Percentiles rank a stretch among this genome's conserved stretches.
These are phyloP conservation scores for Talaromyces amestolkiae DNA, from an alignment of 2,329 filamentous ascomycete genomes.

Conservation along the genomic window DNA sequence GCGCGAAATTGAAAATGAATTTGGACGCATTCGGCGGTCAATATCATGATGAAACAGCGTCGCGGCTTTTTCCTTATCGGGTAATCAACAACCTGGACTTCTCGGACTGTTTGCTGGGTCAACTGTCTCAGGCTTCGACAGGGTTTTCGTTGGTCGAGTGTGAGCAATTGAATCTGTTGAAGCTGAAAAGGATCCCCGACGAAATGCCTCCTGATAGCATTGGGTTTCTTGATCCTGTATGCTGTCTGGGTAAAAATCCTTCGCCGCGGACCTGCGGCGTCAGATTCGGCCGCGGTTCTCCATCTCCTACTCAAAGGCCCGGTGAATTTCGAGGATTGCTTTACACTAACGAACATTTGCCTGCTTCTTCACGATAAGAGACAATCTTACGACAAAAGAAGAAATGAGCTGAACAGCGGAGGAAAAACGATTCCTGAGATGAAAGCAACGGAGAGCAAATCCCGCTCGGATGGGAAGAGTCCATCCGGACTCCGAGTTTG, in stretches of 20 bases:
- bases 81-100: no score
- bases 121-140: neutral
- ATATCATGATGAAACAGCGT: neutral
- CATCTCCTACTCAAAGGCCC: neutral
- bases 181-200: neutral
- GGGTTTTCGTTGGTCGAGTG: neutral
- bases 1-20: conserved; percentile 20
- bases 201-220: neutral
- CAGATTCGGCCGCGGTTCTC: neutral
- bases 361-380: neutral
- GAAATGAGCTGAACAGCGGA: neutral
- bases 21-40: conserved; percentile 12
- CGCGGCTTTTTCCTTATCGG: neutral
- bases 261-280: neutral
- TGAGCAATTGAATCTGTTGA: neutral
- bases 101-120: neutral
- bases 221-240: neutral
- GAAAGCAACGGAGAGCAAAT: neutral
- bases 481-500: neutral
- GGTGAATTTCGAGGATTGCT: neutral
- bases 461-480: neutral
- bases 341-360: neutral
- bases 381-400: neutral
- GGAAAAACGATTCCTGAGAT: neutral
- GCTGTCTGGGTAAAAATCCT: neutral